phyloP scores from a whole-genome alignment of 1,284 basidiomycete species.

The Microbotryum silenes-acaulis region DNA sequence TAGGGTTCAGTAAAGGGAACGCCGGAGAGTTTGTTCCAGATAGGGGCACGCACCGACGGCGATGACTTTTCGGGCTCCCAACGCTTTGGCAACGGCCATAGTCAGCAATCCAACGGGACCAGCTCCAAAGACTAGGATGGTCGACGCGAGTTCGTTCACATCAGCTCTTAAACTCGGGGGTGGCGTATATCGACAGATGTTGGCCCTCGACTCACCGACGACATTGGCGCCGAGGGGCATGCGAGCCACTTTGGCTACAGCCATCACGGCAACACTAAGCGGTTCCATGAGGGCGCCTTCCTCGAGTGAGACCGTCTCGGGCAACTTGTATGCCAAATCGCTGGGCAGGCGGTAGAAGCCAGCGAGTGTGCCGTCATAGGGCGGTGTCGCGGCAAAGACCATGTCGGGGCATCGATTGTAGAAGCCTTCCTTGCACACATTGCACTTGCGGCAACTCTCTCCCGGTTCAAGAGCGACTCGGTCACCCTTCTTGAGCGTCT shows the following conservation, averaged over 20 bases:
- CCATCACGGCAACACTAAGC: slow-evolving; percentile 82
- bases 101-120: slow-evolving; percentile 87
- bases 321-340: slow-evolving; percentile 57
- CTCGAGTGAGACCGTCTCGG: slow-evolving; percentile 64
- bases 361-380: slow-evolving; percentile 75
- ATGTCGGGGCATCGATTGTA: slow-evolving; percentile 66
- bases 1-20: not conserved
- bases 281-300: slow-evolving; percentile 92
- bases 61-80: slow-evolving; percentile 71
- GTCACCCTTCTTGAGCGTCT: slow-evolving; percentile 68
- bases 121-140: slow-evolving; percentile 58
- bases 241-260: slow-evolving; percentile 66
- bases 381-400: slow-evolving; percentile 71
- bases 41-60: slow-evolving; percentile 50
- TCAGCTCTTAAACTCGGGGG: not conserved
- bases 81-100: slow-evolving; percentile 65
- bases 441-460: slow-evolving; percentile 48
- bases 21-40: too few species aligned
- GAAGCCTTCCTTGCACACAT: slow-evolving; percentile 47
- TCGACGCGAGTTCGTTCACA: not conserved
- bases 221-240: slow-evolving; percentile 48
- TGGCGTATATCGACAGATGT: slow-evolving; percentile 40
- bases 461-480: slow-evolving; percentile 61
- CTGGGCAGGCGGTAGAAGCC: slow-evolving; percentile 49
- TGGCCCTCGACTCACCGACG: slow-evolving; percentile 35